Evolutionary conservation across 495 filamentous ascomycete genomes (phyloP).

Genomic region (Corynascus novoguineensis): DNA sequence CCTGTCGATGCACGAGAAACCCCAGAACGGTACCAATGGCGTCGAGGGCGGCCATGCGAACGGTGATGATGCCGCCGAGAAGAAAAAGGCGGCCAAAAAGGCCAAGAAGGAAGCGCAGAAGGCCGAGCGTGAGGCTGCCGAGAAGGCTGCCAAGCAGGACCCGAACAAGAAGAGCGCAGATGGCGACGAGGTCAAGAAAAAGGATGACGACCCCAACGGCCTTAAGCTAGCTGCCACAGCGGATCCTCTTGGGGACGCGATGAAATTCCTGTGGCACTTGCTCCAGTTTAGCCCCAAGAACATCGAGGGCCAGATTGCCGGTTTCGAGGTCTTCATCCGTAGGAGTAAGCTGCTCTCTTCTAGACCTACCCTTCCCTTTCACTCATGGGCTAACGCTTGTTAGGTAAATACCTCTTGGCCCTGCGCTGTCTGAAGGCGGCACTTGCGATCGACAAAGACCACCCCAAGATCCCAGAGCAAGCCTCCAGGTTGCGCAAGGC

Average conservation of each 20-base stretch:
- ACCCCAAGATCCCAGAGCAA: slow-evolving; percentile 77
- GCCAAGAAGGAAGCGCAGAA: slow-evolving; percentile 88
- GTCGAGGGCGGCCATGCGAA: slow-evolving; percentile 41
- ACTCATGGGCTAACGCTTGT: slow-evolving; percentile 24
- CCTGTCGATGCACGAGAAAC: slow-evolving; percentile 71
- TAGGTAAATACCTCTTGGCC: slow-evolving; percentile 79
- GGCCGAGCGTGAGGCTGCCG: slow-evolving; percentile 72
- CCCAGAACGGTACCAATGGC: slow-evolving; percentile 51
- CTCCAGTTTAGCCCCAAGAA: slow-evolving; percentile 77
- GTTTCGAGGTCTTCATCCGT: slow-evolving; percentile 84
- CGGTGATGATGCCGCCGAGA: slow-evolving; percentile 60
- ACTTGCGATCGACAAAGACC: slow-evolving; percentile 57
- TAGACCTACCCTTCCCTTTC: neutral
- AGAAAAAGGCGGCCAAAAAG: slow-evolving; percentile 93
- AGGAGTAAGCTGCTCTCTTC: slow-evolving; percentile 52
- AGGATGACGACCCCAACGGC: slow-evolving; percentile 83
- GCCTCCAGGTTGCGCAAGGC: slow-evolving; percentile 61
- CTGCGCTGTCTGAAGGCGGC: slow-evolving; percentile 78
- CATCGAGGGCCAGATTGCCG: slow-evolving; percentile 74
- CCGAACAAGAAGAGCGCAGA: slow-evolving; percentile 53
- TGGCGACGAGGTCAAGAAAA: slow-evolving; percentile 60
- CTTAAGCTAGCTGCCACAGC: slow-evolving; percentile 68
- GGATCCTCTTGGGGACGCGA: slow-evolving; percentile 76
- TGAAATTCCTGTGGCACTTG: slow-evolving; percentile 77
- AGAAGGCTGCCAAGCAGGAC: slow-evolving; percentile 66